These are phyloP conservation scores for Sporothrix dimorphospora DNA, from an alignment of 2,329 filamentous ascomycete species.

Conservation along the genomic window DNA sequence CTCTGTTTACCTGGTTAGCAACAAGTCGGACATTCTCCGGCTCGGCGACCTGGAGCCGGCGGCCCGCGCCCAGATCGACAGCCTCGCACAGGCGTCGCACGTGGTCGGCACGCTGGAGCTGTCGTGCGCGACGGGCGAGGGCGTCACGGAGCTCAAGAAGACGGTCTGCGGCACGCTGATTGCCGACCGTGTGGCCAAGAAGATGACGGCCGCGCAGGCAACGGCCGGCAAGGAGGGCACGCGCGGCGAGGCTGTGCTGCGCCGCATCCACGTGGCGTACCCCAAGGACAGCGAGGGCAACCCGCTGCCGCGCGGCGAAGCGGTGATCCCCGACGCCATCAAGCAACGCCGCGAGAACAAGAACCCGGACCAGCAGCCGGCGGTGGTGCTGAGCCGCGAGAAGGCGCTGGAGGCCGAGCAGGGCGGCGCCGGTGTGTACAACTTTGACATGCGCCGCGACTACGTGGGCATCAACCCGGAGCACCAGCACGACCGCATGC, in stretches of 20 bases:
- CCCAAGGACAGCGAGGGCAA: constrained; percentile 49
- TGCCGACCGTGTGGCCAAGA: constrained; percentile 90
- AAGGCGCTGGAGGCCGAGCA: constrained; percentile 75
- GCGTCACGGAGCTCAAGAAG: constrained; percentile 93
- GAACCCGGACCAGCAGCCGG: neutral
- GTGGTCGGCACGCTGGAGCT: constrained; percentile 93
- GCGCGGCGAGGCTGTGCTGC: constrained; percentile 85
- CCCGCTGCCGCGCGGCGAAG: constrained; percentile 63
- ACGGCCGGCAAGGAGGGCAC: constrained; percentile 75
- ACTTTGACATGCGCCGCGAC: constrained; percentile 85
- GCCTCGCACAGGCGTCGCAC: constrained; percentile 52
- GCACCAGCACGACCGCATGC: constrained; percentile 96
- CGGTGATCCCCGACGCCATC: constrained; percentile 84
- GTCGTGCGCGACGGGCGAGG: constrained; percentile 93
- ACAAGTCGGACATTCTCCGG: constrained; percentile 93
- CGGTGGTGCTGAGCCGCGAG: neutral
- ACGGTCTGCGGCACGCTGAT: constrained; percentile 90
- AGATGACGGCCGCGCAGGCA: constrained; percentile 88
- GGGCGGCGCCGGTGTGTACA: constrained; percentile 94
- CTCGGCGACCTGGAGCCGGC: constrained; percentile 85
- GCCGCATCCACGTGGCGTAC: constrained; percentile 94
- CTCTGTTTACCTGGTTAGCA: constrained; percentile 93
- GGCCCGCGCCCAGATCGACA: constrained; percentile 59
- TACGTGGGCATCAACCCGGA: constrained; percentile 86
- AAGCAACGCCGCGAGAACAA: constrained; percentile 61